Conservation (phyloP, 2,329 filamentous ascomycete genomes). For the Fusarium sp. region DNA sequence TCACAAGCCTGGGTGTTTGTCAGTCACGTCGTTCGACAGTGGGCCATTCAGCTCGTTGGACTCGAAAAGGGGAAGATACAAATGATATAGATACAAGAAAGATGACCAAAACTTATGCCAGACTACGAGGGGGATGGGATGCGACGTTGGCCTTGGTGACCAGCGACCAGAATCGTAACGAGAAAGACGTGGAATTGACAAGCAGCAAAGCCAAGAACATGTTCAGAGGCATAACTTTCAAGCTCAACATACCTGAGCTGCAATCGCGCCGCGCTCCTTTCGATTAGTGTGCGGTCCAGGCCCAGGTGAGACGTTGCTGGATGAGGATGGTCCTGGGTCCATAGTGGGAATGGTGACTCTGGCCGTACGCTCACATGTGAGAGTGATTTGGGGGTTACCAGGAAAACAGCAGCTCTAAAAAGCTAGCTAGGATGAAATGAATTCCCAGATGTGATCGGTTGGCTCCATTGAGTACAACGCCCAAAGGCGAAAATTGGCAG, state of each 20-base stretch:
- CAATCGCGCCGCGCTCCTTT: slow-evolving; percentile 59
- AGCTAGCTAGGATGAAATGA: slow-evolving; percentile 40
- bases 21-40: slow-evolving; percentile 12
- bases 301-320: slow-evolving; percentile 53
- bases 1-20: slow-evolving; percentile 65
- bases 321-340: slow-evolving; percentile 47
- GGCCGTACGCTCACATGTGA: slow-evolving; percentile 42
- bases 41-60: background rate
- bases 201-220: background rate
- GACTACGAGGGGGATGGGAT: background rate
- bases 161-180: slow-evolving; percentile 6
- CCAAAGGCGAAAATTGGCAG: slow-evolving; percentile 20
- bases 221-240: background rate
- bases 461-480: slow-evolving; percentile 44
- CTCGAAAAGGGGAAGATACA: background rate
- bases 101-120: background rate
- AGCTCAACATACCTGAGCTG: slow-evolving; percentile 54
- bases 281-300: slow-evolving; percentile 53
- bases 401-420: slow-evolving; percentile 45
- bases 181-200: background rate
- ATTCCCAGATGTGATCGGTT: slow-evolving; percentile 28
- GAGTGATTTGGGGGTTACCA: slow-evolving; percentile 14
- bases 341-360: slow-evolving; percentile 42
- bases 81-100: background rate
- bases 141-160: background rate